Conservation (phyloP, 176 grass and related monocot species). For the Oropetium thomaeum region DNA sequence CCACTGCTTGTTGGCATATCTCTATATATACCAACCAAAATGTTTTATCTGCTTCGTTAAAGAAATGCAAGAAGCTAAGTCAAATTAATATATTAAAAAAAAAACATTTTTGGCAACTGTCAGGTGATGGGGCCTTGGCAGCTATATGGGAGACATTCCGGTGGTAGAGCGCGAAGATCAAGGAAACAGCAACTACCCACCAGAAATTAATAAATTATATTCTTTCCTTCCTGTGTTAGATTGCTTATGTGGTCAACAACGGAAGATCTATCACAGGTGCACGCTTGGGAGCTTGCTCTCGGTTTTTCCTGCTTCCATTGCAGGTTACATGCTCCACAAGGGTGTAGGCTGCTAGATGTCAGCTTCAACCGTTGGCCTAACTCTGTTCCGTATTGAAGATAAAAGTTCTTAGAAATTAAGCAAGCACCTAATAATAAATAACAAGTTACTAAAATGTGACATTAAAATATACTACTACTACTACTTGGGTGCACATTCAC, state of each 20-base stretch:
- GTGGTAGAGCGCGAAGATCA: conserved; percentile 29
- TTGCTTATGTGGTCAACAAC: conserved; percentile 51
- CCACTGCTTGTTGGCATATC: neutral
- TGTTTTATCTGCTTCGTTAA: neutral
- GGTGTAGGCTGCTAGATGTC: conserved; percentile 19
- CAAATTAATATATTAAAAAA: too few species aligned
- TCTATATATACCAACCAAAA: neutral
- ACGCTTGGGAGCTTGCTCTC: conserved; percentile 7
- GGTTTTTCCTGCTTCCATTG: conserved; percentile 33
- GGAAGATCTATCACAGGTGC: neutral
- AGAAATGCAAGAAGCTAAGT: conserved; percentile 20
- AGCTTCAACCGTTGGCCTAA: conserved; percentile 82
- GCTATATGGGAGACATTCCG: conserved; percentile 35
- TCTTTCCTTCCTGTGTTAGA: conserved; percentile 28
- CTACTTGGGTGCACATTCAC: conserved; percentile 12
- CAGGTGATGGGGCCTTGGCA: conserved; percentile 29
- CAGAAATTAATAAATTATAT: conserved; percentile 34
- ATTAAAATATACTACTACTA: neutral
- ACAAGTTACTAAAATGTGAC: conserved; percentile 14
- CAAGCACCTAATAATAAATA: neutral
- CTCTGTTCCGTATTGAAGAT: conserved; percentile 57
- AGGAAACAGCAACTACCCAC: conserved; percentile 37
- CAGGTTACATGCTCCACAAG: conserved; percentile 45
- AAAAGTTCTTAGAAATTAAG: conserved; percentile 38
- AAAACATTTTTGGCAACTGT: neutral